Evolutionary conservation across 805 yeast genomes (phyloP), one percentile per base, ranked within the genome.

Genomic region (Pichia cephalocereana): DNA sequence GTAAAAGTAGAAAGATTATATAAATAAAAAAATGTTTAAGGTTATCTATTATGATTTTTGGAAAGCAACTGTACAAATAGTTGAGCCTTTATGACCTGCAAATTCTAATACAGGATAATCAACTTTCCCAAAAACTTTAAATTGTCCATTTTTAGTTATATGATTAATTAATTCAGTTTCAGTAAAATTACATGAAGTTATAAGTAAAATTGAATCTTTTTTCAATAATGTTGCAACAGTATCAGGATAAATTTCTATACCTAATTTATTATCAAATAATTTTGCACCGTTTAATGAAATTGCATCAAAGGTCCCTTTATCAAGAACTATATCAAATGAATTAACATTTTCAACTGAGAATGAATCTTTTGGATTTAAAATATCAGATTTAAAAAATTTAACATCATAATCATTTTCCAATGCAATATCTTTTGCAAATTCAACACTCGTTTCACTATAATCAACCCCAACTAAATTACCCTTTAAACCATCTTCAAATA

Each of bases 221-320:
- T 73, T 72, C 65, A 93, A 66, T 46, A 86, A 55, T 47, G 74
- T 72, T 42, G 70, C 69, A 19, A 87, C 81, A 36, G 77, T 80
- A 0, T 55, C 53, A 0, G 89, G 80, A 58, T 93, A 91, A 15
- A 78, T 68, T 28, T 82, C 79, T 49, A 76, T 68, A 3, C 78
- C 74, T 8, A 70, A 72, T 12, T 66, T 67, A 9, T 66, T 72
- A 47, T 72, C 72, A 17, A 68, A 72, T 50, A 76, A 76, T 19
- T 65, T 72, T 2, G 69, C 55, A 23, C 83, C 83, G 62, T 87
- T 86, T 41, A 93, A 72, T 0, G 96, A 97, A 52, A 93, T 91
- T 6, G 99, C 99, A 67, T 93, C 99, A 23, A 93, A 68, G 0
- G 99, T 93, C 9, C 99, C 99, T 63, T 93, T 93, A 66, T 93